Evolutionary conservation across 192 early-diverging fungal species (phyloP).

Genomic region (Haplosporangium gracile): DNA sequence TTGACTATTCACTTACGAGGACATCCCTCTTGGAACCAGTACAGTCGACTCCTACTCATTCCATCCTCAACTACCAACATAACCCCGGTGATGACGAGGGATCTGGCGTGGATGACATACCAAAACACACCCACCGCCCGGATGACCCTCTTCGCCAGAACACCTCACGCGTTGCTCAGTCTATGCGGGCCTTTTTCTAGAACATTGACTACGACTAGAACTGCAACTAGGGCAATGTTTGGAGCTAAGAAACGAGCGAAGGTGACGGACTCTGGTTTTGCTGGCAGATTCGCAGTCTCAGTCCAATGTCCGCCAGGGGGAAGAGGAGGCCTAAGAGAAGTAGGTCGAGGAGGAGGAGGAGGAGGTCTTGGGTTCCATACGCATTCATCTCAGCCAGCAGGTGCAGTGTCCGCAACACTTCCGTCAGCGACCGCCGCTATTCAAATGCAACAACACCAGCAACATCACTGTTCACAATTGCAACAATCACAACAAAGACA

Average conservation of each 20-base stretch:
- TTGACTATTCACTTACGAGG: background rate
- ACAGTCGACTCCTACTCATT: background rate
- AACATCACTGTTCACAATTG: background rate
- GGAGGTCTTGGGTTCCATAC: background rate
- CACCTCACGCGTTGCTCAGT: background rate
- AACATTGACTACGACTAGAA: background rate
- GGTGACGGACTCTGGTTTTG: background rate
- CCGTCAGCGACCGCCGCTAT: background rate
- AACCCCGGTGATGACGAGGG: background rate
- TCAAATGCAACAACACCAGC: background rate
- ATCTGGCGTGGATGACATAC: background rate
- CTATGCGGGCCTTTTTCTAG: slow-evolving; percentile 2
- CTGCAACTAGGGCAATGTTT: background rate
- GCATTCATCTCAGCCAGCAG: background rate
- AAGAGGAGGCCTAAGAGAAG: too few species aligned
- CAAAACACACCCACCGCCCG: background rate
- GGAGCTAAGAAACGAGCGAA: background rate
- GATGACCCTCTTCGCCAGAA: background rate
- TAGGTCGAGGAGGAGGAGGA: too few species aligned
- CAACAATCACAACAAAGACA: slow-evolving; percentile 1
- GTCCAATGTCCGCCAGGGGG: background rate
- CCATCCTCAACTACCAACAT: background rate
- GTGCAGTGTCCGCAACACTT: background rate
- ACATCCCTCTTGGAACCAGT: background rate
- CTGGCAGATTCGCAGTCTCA: background rate